Evolutionary conservation across 75 land plant species (phyloP).

Genomic region (Cryptomeria japonica): DNA sequence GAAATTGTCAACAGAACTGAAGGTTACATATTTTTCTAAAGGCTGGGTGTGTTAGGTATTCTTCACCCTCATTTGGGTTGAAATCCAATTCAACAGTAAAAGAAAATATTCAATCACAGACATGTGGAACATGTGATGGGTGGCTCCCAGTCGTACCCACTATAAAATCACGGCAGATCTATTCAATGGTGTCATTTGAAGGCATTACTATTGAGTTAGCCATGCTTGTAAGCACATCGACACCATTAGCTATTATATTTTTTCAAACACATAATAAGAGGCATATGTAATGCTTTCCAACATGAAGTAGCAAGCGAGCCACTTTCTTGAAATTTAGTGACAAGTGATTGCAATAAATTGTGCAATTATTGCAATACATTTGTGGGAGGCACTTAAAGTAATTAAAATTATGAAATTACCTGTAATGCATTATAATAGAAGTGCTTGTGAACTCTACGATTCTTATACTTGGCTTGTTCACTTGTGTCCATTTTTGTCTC

Average conservation of each 20-base stretch:
- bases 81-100: neutral
- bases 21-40: neutral
- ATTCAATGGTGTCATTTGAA: neutral
- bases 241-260: neutral
- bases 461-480: neutral
- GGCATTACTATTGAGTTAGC: neutral
- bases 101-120: neutral
- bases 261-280: neutral
- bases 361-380: neutral
- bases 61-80: neutral
- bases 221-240: neutral
- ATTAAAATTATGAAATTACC: neutral
- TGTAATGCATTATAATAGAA: neutral
- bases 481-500: neutral
- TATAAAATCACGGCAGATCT: neutral
- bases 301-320: neutral
- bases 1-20: neutral
- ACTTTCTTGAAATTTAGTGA: neutral
- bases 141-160: neutral
- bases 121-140: neutral
- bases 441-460: neutral
- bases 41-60: neutral
- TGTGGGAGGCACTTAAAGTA: neutral
- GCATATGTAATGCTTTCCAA: neutral
- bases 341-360: neutral